Conservation (phyloP, 345 rosid genomes). For the Euclidium syriacum region DNA sequence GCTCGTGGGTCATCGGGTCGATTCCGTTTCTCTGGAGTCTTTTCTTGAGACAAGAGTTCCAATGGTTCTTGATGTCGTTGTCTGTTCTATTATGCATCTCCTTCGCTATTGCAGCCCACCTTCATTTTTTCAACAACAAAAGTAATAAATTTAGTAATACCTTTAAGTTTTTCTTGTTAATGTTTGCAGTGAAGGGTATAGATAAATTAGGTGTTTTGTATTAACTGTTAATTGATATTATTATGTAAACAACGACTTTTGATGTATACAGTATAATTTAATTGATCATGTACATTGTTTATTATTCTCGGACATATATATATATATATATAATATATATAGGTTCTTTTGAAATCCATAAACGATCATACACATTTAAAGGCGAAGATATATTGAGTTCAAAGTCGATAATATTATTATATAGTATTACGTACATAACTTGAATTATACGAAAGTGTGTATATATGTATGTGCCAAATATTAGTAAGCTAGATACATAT, state of each 20-base stretch:
- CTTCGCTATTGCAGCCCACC: conserved; percentile 33
- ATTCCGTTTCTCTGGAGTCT: conserved; percentile 24
- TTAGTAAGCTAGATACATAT: too few species aligned
- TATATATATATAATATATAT: too few species aligned
- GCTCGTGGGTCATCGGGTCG: conserved; percentile 31
- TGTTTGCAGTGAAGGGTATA: background rate
- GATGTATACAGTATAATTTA: too few species aligned
- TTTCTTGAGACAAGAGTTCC: conserved; percentile 31
- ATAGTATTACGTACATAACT: background rate
- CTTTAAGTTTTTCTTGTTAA: too few species aligned
- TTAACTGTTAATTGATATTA: background rate
- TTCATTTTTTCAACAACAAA: conserved; percentile 4
- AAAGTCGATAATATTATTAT: background rate
- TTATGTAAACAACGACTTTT: background rate
- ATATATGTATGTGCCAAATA: too few species aligned
- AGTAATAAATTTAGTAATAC: too few species aligned
- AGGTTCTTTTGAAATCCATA: background rate
- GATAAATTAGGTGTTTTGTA: background rate
- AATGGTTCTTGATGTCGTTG: conserved; percentile 34
- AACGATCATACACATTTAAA: background rate
- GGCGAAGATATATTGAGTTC: too few species aligned
- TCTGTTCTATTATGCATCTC: conserved; percentile 26
- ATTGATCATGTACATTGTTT: background rate
- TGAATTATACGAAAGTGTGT: too few species aligned
- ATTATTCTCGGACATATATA: background rate